phyloP scores from a whole-genome alignment of 768 basidiomycete genomes.

The Sporobolomyces pararoseus region DNA sequence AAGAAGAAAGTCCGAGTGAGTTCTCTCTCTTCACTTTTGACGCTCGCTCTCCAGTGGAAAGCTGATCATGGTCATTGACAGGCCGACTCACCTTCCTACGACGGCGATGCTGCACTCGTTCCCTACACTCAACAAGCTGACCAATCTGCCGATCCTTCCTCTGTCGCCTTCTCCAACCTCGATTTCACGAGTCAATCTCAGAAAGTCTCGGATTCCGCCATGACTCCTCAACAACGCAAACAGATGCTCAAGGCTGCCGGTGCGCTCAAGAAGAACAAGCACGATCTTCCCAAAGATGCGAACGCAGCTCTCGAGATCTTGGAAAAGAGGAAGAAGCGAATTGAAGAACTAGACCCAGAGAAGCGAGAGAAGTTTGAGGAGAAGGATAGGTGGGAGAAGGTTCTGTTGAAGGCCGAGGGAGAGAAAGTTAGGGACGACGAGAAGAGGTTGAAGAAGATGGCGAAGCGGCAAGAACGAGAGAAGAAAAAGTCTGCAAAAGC shows the following conservation, averaged over 20 bases:
- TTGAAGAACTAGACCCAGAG: constrained; percentile 73
- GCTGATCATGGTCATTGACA: neutral
- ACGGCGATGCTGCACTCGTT: constrained; percentile 12
- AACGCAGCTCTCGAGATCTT: constrained; percentile 79
- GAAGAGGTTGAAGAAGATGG: constrained; percentile 78
- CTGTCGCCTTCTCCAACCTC: constrained; percentile 63
- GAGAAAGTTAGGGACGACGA: constrained; percentile 89
- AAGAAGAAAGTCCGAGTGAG: constrained; percentile 46
- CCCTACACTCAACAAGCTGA: constrained; percentile 17
- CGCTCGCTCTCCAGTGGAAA: neutral
- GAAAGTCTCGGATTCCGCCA: constrained; percentile 21
- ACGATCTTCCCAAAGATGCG: constrained; percentile 74
- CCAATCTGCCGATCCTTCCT: constrained; percentile 49
- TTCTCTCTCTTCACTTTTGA: constrained; percentile 5
- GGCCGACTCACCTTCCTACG: constrained; percentile 25
- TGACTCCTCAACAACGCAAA: constrained; percentile 30
- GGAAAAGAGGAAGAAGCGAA: constrained; percentile 67
- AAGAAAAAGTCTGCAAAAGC: constrained; percentile 76
- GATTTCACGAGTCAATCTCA: constrained; percentile 52
- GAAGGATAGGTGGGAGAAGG: constrained; percentile 83
- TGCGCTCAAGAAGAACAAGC: constrained; percentile 51
- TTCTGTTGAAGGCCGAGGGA: constrained; percentile 78
- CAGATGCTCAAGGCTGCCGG: constrained; percentile 51
- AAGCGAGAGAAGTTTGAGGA: constrained; percentile 76
- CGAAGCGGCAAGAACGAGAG: constrained; percentile 85